phyloP scores from a whole-genome alignment of 148 eudicot species.

The Limonium bicolor region DNA sequence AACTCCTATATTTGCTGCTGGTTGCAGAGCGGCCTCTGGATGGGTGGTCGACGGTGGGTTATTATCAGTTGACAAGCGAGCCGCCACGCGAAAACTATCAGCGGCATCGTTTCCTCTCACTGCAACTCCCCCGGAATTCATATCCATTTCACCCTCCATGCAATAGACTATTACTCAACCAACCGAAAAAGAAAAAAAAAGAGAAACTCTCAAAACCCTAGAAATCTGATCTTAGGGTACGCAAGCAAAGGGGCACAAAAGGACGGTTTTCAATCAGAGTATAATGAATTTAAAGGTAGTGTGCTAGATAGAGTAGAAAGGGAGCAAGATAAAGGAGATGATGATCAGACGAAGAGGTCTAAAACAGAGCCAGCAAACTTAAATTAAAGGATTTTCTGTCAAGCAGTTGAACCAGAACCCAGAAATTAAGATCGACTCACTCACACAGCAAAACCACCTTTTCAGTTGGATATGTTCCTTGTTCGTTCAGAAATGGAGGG shows the following conservation, averaged over 20 bases:
- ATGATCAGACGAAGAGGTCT: no score
- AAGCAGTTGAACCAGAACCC: no score
- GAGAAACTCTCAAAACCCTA: background rate
- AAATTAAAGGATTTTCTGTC: no score
- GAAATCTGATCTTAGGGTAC: background rate
- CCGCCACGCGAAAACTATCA: slow-evolving; percentile 21
- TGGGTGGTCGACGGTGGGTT: slow-evolving; percentile 15
- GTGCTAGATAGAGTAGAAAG: no score
- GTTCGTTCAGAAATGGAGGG: no score
- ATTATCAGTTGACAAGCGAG: slow-evolving; percentile 19
- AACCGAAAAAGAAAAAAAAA: background rate
- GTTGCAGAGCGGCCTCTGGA: slow-evolving; percentile 13
- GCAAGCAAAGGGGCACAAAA: background rate
- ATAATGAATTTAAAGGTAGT: no score
- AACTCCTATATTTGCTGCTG: slow-evolving; percentile 11
- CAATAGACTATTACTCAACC: slow-evolving; percentile 11
- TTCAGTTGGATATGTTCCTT: no score
- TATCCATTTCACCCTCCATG: slow-evolving; percentile 56
- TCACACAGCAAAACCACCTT: no score
- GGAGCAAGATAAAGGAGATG: no score
- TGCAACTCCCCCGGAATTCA: slow-evolving; percentile 27
- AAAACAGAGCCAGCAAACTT: no score
- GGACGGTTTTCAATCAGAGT: no score
- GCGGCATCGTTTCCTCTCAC: slow-evolving; percentile 29
- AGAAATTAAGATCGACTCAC: no score